Base-by-base conservation (phyloP, 441 rosid species). In the Gossypium trilobum region DNA sequence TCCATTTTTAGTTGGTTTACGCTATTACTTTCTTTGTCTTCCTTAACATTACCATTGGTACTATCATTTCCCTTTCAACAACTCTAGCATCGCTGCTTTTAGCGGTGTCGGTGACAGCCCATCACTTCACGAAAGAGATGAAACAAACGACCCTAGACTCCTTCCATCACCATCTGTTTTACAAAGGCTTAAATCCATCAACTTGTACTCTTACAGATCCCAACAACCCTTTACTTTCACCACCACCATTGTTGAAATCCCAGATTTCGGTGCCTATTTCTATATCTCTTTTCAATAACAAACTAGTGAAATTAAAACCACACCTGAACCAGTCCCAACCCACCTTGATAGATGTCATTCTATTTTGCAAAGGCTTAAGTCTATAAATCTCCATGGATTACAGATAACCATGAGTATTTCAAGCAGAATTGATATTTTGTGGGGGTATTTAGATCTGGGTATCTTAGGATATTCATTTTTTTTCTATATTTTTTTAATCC, bases 1-100 rank as follows among this genome's bases (percentile, higher is more conserved):
- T 81, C 91, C 46, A 77, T 91, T 74, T 81, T 81, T 80, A 91
- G 94, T 74, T 93, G 98, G 97, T 85, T 87, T 46, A 91, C 11
- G 94, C 94, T 0, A 71, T 89, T n/a, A 85, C 88, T 7, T 88
- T 91, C 63, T 91, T 93, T 57, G 72, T 89, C 71, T 78, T 91
- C 83, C 92, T 89, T 78, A 91, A 93, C 73, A 66, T 93, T 62
- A 78, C 87, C 85, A 91, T 93, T 52, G 91, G 88, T 63, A 87
- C 97, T 73, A 87, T 93, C 62, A 78, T 73, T 73, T 88, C 13
- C 78, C 89, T 52, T 68, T 84, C 27, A 80, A 57, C 52, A 84
- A 80, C 51, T 62, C 71, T 11, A 25, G 22, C 4, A 0, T 6
- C 9, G 2, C 8, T 16, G 0, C 16, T 50, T 4, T 2, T 20